Evolutionary conservation across 164 flowering plant species (phyloP), one percentile per base, ranked within the genome.

Genomic region (Vitis labrusca): DNA sequence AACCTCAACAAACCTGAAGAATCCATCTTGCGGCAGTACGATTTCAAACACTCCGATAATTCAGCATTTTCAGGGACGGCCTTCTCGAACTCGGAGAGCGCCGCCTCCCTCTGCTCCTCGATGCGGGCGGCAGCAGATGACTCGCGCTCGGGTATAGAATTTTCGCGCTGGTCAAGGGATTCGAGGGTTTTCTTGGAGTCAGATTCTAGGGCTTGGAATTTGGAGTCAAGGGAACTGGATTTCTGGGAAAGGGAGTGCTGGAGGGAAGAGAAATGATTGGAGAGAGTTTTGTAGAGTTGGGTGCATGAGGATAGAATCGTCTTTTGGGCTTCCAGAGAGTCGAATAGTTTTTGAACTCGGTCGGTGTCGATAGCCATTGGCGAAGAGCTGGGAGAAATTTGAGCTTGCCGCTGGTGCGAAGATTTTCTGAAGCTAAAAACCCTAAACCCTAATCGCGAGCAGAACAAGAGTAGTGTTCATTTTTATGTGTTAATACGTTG

Each of bases 91-190:
- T 81, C 85, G 12, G 74, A 58, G 1, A 88, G 37, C 8, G 85
- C 86, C 16, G 69, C 65, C 15, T 68, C 76, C 64, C 72, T 77
- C n/a, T 62, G 81, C 69, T 76, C 69, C 16, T 78, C 74, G 19
- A 86, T 37, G 32, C 71, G 84, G 15, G 76, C 69, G 54, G 67
- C 70, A 23, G 82, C 83, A 4, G 76, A 69, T 10, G 83, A 69
- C 69, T 86, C 85, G 16, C 80, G 81, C 23, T 77, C 79, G 12
- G 89, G 82, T 23, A 88, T 76, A 19, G 89, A 77, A n/a, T 56
- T 65, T 71, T 88, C 89, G 9, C 85, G 80, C 4, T 16, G 44
- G 5, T 68, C 58, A 12, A 88, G 74, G 23, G 79, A 68, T 10
- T 79, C 79, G 0, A 86, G 77, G 66, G 88, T 59, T 76, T 80